Base-by-base conservation (phyloP, 73 alveolate species). In the Paramecium tetraurelia region DNA sequence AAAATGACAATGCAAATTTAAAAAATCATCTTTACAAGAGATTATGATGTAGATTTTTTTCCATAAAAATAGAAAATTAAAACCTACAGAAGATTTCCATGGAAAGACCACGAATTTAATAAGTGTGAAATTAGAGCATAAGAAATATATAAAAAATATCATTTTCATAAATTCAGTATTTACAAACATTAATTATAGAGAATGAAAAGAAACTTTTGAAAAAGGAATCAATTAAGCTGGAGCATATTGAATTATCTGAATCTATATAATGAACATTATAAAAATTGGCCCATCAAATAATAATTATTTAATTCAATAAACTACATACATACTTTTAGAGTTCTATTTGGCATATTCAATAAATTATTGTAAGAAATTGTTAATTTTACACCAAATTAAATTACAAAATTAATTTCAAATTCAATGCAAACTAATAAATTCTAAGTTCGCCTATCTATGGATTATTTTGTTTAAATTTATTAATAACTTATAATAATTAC, bases 71-170 rank as follows among this genome's bases (percentile, higher is more conserved):
- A 80, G 90, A 80, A 80, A 48, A 80, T 80, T 7, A 46, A 40
- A n/a, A 7, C 43, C 16, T 80, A 80, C 29, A 41, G 90, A 80
- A 80, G 90, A 80, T 80, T 80, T 35, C 90, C 90, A 8, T 80
- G 90, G 90, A 80, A 80, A 46, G 68, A 44, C 24, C 90, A 80
- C 24, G 90, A 80, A 80, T 12, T 80, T 14, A 4, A 20, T 27
- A 80, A 46, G 31, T 80, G 90, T 48, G 90, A 80, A 27, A 63
- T n/a, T 4, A 80, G 90, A 80, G 90, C 72, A 7, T 24, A 80
- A 41, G 90, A 80, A 48, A 22, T 80, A 27, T 80, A 44, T 48
- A 8, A n/a, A 20, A 80, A 80, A 46, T 80, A 80, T 48, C 72
- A 80, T 10, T 11, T 12, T 20, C 40, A 35, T 33, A 29, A 35